Base-by-base conservation (phyloP, 2,329 filamentous ascomycete genomes). In the Trichoderma koningiopsis region DNA sequence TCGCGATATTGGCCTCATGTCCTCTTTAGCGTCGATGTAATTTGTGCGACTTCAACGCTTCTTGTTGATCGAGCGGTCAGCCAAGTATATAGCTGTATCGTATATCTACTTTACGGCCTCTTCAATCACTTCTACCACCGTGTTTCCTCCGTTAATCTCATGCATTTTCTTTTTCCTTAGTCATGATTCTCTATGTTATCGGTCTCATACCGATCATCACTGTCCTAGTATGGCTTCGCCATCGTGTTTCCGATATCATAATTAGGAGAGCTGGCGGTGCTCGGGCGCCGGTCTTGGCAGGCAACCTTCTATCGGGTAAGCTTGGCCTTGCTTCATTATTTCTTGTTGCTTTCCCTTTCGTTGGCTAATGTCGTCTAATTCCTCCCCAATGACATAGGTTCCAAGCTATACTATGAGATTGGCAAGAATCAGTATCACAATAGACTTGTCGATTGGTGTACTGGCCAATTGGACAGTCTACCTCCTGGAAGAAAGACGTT, bases 231-330 rank as follows among this genome's bases (percentile, higher is more conserved):
- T 72, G 68, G 68, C 57, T 72, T n/a, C 70, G 72, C 43, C 73
- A 73, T 49, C 71, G 68, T 55, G 55, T 72, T 19, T 76, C 73
- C 53, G 76, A 73, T 68, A 71, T 66, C 70, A 72, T 71, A 24
- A 79, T 82, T 52, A 74, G 74, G 27, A 76, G 73, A 33, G 71
- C 74, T 55, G 79, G 79, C 5, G 79, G 78, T 49, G 75, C 77
- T 29, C 74, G 78, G 22, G 78, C 79, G 5, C 75, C 77, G 4
- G 56, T 75, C 2, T 59, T 81, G 7, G 77, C 78, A 52, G 74
- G 72, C n/a, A 80, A 80, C 63, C 75, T 79, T 16, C 59, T 81
- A 22, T 75, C 74, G 3, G 78, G 79, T 79, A 47, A 37, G 43
- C 43, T 11, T 16, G 7, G 4, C n/a, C n/a, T 52, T 6, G 19